Conservation (phyloP, 2,329 filamentous ascomycete genomes). For the Orbilia javanica region DNA sequence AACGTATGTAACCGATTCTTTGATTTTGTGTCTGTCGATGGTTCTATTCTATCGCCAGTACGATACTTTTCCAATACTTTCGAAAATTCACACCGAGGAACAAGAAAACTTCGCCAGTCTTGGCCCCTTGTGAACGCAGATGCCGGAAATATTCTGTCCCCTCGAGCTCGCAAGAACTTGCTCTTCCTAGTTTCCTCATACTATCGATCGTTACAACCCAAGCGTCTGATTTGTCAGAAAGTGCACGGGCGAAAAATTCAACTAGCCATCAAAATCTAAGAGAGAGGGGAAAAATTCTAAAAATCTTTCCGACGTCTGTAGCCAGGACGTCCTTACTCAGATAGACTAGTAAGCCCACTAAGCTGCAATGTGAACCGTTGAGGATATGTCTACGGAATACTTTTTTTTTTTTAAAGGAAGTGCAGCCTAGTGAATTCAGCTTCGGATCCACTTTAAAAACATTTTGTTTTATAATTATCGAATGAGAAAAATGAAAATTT, state of each 20-base stretch:
- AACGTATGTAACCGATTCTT: not conserved
- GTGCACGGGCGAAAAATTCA: constrained; percentile 28
- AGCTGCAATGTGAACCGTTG: constrained; percentile 8
- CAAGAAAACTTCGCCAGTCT: constrained; percentile 4
- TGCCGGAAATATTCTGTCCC: constrained; percentile 9
- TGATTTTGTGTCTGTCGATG: not conserved
- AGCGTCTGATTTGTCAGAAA: constrained; percentile 24
- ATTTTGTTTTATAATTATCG: not conserved
- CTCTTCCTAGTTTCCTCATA: constrained; percentile 8
- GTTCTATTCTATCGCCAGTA: not conserved
- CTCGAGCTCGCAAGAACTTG: constrained; percentile 25
- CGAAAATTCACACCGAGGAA: not conserved
- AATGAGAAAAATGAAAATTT: not conserved
- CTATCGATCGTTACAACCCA: constrained; percentile 12
- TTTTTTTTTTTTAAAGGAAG: too few relatives aligned
- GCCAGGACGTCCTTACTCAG: not conserved
- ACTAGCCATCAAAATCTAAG: not conserved
- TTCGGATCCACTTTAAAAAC: not conserved
- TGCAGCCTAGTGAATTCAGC: not conserved
- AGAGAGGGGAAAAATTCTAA: not conserved
- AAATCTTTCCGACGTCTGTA: constrained; percentile 32
- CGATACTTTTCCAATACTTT: not conserved
- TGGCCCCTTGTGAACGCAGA: not conserved
- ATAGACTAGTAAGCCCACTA: constrained; percentile 4
- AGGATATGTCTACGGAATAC: not conserved